Conservation (phyloP, 2,329 filamentous ascomycete genomes). For the Sclerotiophoma versabilis region DNA sequence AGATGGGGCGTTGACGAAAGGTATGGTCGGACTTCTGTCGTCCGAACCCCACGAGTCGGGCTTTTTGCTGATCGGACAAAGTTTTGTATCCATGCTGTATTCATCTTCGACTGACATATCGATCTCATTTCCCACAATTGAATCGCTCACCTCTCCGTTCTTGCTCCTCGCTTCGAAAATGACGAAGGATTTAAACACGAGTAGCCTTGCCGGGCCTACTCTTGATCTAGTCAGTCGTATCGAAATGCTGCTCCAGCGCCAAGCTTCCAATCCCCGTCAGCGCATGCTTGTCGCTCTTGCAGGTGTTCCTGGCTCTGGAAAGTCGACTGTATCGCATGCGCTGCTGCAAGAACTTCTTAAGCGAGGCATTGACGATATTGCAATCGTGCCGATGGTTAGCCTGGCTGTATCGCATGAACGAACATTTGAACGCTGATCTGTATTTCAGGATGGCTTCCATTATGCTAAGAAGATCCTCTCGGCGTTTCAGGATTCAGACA, state of each 20-base stretch:
- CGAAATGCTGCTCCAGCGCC: slow-evolving; percentile 27
- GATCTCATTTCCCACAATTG: neutral
- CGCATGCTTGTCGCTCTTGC: slow-evolving; percentile 37
- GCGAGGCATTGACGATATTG: slow-evolving; percentile 27
- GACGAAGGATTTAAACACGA: slow-evolving; percentile 16
- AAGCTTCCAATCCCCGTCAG: slow-evolving; percentile 27
- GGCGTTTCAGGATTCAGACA: slow-evolving; percentile 24
- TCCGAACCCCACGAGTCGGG: slow-evolving; percentile 25
- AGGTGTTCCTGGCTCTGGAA: slow-evolving; percentile 38
- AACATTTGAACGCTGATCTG: neutral
- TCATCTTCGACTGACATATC: slow-evolving; percentile 1
- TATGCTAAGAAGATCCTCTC: slow-evolving; percentile 29
- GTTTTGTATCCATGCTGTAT: neutral
- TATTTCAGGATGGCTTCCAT: slow-evolving; percentile 35
- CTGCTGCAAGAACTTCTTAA: slow-evolving; percentile 29
- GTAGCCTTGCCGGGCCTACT: slow-evolving; percentile 18
- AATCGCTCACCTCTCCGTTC: neutral
- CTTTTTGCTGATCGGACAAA: neutral
- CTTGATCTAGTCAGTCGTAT: slow-evolving; percentile 30
- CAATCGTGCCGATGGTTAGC: slow-evolving; percentile 36
- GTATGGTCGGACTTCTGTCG: slow-evolving; percentile 27
- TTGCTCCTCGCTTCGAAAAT: slow-evolving; percentile 10
- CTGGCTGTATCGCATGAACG: neutral
- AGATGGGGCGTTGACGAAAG: slow-evolving; percentile 7
- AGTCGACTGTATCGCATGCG: slow-evolving; percentile 35